Evolutionary conservation across 257 asterid species (phyloP), one percentile per base, ranked within the genome.

Genomic region (Mentha longifolia): DNA sequence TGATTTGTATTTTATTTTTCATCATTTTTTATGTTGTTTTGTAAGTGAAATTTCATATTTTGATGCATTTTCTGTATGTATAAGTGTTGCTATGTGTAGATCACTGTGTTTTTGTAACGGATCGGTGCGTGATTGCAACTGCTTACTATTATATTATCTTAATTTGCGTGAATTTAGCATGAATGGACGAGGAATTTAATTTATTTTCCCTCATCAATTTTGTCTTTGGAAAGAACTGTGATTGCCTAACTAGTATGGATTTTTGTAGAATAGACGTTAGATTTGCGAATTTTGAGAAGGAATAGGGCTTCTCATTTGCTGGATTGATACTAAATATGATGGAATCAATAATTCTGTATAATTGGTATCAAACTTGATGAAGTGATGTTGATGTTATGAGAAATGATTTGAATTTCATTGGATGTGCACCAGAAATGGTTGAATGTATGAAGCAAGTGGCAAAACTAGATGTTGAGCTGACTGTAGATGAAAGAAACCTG

Each of bases 401-500:
- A 28, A 25, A 13, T 30, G 19, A 4, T 57, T 22, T 25, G 41
- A 25, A 28, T 25, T 28, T 7, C 13, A 14, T 57, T 61, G 45
- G 16, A 17, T 60, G 15, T 46, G 41, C 51, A 30, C n/a, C 77
- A 92, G 98, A 92, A 83, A 90, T 90, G 98, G 97, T 90, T 68
- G 98, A 92, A 77, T 67, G 86, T 74, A 92, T 92, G 98, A 90
- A 92, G 52, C 71, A 79, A 70, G 89, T 90, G 13, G 97, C 98
- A 54, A 86, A 83, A 70, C 92, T 88, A 65, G 92, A 84, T 19
- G 97, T 87, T 67, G 97, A 92, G 85, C 86, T 92, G 61, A 76
- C 98, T 4, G 95, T 88, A 37, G 98, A 92, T 45, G 98, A 92
- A 68, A 84, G 98, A 80, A 92, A 90, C 85, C 88, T 92, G 60